These are phyloP conservation scores for Cyclostephanos tholiformis DNA, from an alignment of 108 stramenopile genomes.

Conservation along the genomic window DNA sequence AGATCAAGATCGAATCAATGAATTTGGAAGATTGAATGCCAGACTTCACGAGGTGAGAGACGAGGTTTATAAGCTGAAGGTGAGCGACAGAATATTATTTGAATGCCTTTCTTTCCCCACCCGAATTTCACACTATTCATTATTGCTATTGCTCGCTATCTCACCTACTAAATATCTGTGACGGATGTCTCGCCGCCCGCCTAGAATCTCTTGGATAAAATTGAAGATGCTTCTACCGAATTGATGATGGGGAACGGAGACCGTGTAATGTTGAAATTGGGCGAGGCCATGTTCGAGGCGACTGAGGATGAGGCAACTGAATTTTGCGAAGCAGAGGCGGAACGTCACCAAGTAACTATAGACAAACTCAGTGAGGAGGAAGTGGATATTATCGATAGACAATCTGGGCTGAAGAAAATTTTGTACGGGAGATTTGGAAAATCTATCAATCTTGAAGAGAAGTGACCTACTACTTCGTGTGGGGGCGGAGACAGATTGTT, in stretches of 20 bases:
- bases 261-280: constrained; percentile 70
- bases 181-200: not conserved
- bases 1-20: constrained; percentile 93
- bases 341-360: constrained; percentile 66
- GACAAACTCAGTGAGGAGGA: constrained; percentile 74
- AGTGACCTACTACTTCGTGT: constrained; percentile 10
- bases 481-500: no score
- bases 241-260: constrained; percentile 89
- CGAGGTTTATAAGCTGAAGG: constrained; percentile 66
- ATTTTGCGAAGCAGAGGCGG: constrained; percentile 83
- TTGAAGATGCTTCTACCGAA: constrained; percentile 95
- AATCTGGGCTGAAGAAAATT: constrained; percentile 75
- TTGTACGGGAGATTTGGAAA: constrained; percentile 91
- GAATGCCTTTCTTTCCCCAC: constrained; percentile 10
- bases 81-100: constrained; percentile 27
- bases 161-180: constrained; percentile 1
- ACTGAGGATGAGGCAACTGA: constrained; percentile 89
- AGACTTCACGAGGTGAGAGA: constrained; percentile 75
- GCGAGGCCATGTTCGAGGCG: constrained; percentile 88
- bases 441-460: constrained; percentile 88
- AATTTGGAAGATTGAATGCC: constrained; percentile 91
- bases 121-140: not conserved
- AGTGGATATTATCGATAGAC: constrained; percentile 66
- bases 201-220: constrained; percentile 73
- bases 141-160: not conserved